Base-by-base conservation (phyloP, 2,329 filamentous ascomycete species). In the Leptographium galeiforme region DNA sequence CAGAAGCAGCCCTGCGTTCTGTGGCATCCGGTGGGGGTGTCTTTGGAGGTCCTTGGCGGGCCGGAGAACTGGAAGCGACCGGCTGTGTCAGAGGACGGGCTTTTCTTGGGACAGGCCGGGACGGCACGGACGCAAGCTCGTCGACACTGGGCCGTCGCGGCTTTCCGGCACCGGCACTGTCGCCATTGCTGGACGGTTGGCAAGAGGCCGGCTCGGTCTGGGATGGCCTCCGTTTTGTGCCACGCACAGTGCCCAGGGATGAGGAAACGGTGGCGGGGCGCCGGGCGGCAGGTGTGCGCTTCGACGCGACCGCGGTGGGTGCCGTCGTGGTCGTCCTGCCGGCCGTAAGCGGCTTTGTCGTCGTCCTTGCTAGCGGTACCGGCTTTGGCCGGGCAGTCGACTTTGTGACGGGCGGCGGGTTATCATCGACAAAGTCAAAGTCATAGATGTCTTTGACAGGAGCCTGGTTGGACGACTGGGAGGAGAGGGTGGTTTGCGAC, bases 371-470 rank as follows among this genome's bases (percentile, higher is more conserved):
- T 12, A 33, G 8, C 7, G 25, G 38, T 7, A 19, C 11, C 6
- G 55, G 46, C 18, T 30, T 41, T n/a, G 49, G 51, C 16, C 53
- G 54, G 2, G 54, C 13, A 2, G 38, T 25, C 4, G 52, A n/a
- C 25, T 52, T 58, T 4, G 34, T 16, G 19, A 44, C 39, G 11
- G 54, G 36, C 11, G 54, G 54, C 19, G 52, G 51, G 6, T 30
- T 48, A 30, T 59, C 56, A 49, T 58, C 58, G n/a, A 53, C 52
- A 53, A 58, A 58, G 48, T 59, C 57, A 44, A 54, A 58, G 34
- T 59, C 58, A 48, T 59, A 59, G 1, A 57, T 44, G 19, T 59
- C 58, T 32, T 56, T 59, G 4, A 43, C 55, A 4, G 55, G 53
- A 0, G 54, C 47, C n/a, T 50, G 43, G 8, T 53, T 30, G 4